Evolutionary conservation across 306 rosid species (phyloP).

Genomic region (Ceratonia siliqua): DNA sequence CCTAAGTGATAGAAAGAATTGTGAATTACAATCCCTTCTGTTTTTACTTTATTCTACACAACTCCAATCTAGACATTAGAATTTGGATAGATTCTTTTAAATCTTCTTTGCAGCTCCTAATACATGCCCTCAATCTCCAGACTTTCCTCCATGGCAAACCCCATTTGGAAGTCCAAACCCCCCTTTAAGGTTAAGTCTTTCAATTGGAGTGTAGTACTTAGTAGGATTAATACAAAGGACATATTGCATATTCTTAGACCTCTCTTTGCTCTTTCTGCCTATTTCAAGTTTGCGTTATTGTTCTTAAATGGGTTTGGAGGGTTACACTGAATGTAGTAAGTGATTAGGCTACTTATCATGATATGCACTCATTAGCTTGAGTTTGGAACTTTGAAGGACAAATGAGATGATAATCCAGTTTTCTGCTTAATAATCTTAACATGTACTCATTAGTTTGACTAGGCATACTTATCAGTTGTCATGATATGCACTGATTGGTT

Average conservation of each 20-base stretch:
- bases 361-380: neutral
- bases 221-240: too few relatives aligned
- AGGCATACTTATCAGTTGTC: conserved; percentile 23
- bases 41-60: neutral
- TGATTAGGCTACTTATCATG: neutral
- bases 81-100: neutral
- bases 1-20: neutral
- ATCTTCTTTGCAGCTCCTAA: too few relatives aligned
- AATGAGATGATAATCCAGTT: conserved; percentile 23
- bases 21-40: neutral
- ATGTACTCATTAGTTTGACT: neutral
- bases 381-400: neutral
- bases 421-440: conserved; percentile 16
- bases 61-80: neutral
- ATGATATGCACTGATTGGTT: neutral
- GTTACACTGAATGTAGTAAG: neutral
- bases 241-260: too few relatives aligned
- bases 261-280: too few relatives aligned
- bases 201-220: too few relatives aligned
- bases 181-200: too few relatives aligned
- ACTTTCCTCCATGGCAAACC: too few relatives aligned
- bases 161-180: too few relatives aligned
- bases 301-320: conserved; percentile 11
- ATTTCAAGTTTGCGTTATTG: conserved; percentile 23
- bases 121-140: too few relatives aligned